phyloP scores from a whole-genome alignment of 2,329 filamentous ascomycete genomes.

The Aureobasidium subglaciale region DNA sequence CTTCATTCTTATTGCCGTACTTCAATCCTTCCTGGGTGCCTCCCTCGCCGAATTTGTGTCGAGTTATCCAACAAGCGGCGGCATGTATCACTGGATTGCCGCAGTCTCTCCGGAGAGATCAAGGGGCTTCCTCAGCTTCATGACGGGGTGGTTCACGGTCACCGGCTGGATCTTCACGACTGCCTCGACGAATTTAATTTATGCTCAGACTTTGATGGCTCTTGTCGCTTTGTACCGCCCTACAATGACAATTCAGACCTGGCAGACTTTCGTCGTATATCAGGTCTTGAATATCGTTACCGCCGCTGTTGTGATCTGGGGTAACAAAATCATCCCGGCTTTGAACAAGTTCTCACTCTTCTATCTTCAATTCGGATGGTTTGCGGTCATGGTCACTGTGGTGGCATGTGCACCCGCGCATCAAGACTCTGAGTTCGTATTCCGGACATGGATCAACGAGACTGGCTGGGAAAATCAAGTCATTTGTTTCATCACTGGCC shows the following conservation, averaged over 20 bases:
- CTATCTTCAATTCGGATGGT: not conserved
- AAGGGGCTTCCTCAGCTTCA: slow-evolving; percentile 17
- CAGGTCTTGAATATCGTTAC: slow-evolving; percentile 16
- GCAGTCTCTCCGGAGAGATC: slow-evolving; percentile 16
- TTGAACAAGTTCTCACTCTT: slow-evolving; percentile 16
- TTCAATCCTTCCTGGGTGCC: slow-evolving; percentile 19
- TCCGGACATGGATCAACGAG: slow-evolving; percentile 45
- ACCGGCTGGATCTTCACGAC: slow-evolving; percentile 17
- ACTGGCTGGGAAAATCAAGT: slow-evolving; percentile 46
- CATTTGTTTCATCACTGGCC: slow-evolving; percentile 50
- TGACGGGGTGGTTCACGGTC: slow-evolving; percentile 17
- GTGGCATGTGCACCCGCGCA: not conserved
- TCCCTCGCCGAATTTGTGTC: slow-evolving; percentile 19
- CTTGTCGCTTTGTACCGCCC: slow-evolving; percentile 16
- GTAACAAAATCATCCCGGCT: slow-evolving; percentile 17
- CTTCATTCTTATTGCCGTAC: slow-evolving; percentile 17
- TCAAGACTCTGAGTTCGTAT: slow-evolving; percentile 38
- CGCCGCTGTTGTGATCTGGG: slow-evolving; percentile 16
- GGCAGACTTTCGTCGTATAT: slow-evolving; percentile 18
- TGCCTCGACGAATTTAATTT: slow-evolving; percentile 18
- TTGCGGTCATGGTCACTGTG: not conserved
- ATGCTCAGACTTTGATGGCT: slow-evolving; percentile 18
- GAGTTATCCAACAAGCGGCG: slow-evolving; percentile 17
- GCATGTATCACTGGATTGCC: slow-evolving; percentile 20
- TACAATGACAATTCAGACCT: slow-evolving; percentile 15